Conservation (phyloP, 2,329 filamentous ascomycete genomes). For the Aspergillus texensis region DNA sequence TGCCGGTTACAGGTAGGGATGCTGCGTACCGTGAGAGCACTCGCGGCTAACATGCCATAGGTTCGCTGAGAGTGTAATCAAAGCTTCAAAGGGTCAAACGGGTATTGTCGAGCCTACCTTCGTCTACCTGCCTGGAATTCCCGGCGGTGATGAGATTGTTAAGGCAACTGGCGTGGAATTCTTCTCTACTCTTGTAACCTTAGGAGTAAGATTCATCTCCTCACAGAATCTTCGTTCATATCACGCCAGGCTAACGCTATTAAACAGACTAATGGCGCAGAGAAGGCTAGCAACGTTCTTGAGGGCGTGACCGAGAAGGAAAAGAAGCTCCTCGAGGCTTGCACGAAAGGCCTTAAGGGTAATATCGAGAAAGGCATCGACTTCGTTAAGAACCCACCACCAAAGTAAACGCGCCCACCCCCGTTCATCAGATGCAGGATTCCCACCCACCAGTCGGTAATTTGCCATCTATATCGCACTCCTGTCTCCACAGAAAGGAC, state of each 20-base stretch:
- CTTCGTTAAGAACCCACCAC: constrained; percentile 83
- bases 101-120: constrained; percentile 93
- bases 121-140: constrained; percentile 88
- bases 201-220: constrained; percentile 69
- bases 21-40: constrained; percentile 14
- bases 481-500: constrained; percentile 13
- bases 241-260: constrained; percentile 31
- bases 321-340: constrained; percentile 79
- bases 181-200: constrained; percentile 95
- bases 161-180: constrained; percentile 86
- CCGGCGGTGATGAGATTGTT: constrained; percentile 81
- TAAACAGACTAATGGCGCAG: constrained; percentile 73
- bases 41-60: constrained; percentile 48
- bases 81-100: constrained; percentile 84
- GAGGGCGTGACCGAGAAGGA: constrained; percentile 79
- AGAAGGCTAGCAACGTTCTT: constrained; percentile 83
- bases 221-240: constrained; percentile 2
- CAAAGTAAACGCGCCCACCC: constrained; percentile 70
- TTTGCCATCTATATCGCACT: constrained; percentile 17
- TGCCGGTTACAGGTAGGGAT: constrained; percentile 80
- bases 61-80: constrained; percentile 93
- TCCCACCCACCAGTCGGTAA: constrained; percentile 24
- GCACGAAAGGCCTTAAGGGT: constrained; percentile 77
- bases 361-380: constrained; percentile 94
- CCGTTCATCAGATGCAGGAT: constrained; percentile 22